These are phyloP conservation scores for Colletotrichum coccodes DNA, from an alignment of 2,329 filamentous ascomycete genomes.

Conservation along the genomic window DNA sequence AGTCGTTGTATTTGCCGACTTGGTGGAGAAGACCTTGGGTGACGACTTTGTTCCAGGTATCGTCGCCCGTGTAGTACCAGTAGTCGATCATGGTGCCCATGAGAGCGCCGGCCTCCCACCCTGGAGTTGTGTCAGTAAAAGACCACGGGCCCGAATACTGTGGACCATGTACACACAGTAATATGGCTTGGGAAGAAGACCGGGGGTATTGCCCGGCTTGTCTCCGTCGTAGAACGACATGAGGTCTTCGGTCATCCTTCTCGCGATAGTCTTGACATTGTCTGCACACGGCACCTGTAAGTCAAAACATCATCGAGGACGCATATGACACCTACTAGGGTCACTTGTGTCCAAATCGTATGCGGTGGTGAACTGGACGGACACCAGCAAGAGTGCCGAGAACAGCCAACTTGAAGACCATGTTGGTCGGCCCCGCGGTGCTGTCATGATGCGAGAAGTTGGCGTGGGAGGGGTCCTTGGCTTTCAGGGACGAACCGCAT, in stretches of 20 bases:
- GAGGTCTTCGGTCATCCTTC: conserved; percentile 54
- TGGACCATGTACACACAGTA: conserved; percentile 57
- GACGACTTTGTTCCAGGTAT: conserved; percentile 75
- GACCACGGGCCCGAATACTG: neutral
- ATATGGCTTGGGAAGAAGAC: conserved; percentile 62
- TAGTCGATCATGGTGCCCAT: conserved; percentile 80
- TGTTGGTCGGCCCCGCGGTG: conserved; percentile 24
- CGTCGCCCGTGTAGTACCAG: conserved; percentile 84
- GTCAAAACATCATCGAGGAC: neutral
- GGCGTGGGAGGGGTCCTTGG: conserved; percentile 7
- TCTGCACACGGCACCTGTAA: conserved; percentile 45
- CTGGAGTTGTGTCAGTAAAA: conserved; percentile 41
- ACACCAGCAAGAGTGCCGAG: conserved; percentile 17
- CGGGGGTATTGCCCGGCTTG: conserved; percentile 60
- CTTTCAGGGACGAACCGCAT: conserved; percentile 15
- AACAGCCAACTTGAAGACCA: conserved; percentile 29
- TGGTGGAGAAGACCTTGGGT: conserved; percentile 78
- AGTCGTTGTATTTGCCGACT: conserved; percentile 77
- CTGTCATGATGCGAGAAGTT: conserved; percentile 25
- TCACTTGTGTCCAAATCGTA: conserved; percentile 51
- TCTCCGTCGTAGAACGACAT: conserved; percentile 59
- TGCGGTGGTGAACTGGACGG: conserved; percentile 38
- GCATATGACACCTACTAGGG: conserved; percentile 38
- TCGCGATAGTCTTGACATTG: conserved; percentile 60
- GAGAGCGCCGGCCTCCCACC: conserved; percentile 82